phyloP scores from a whole-genome alignment of 306 rosid genomes.

The Cucumis cinereus region DNA sequence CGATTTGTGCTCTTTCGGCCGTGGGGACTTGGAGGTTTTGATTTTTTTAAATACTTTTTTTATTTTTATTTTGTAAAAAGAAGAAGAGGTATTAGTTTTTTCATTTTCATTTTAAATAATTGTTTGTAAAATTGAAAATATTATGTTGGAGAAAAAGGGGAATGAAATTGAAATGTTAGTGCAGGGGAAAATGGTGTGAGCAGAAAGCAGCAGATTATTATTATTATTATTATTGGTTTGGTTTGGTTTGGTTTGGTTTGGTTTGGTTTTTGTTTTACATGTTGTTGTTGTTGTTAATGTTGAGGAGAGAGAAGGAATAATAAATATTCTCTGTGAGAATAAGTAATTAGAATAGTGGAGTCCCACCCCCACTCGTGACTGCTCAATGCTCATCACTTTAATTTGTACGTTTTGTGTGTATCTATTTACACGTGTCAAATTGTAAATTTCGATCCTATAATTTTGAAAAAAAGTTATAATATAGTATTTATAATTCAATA shows the following conservation, averaged over 20 bases:
- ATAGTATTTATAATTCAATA: too few species aligned
- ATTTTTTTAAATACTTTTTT: too few species aligned
- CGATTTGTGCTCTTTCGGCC: too few species aligned
- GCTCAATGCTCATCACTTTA: not conserved
- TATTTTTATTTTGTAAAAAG: too few species aligned
- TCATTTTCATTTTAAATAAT: too few species aligned
- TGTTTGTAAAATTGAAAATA: too few species aligned
- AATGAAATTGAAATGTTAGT: not conserved
- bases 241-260: not conserved
- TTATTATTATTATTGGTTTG: too few species aligned
- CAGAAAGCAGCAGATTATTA: not conserved
- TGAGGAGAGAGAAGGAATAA: not conserved
- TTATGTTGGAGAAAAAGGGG: too few species aligned
- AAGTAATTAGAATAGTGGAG: not conserved
- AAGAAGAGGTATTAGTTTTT: too few species aligned
- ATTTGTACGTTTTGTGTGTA: not conserved
- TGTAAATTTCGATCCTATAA: too few species aligned
- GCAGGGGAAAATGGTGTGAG: not conserved
- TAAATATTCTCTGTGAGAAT: not conserved
- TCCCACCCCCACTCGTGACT: not conserved
- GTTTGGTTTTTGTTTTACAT: not conserved
- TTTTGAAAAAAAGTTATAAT: too few species aligned
- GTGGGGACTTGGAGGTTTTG: not conserved
- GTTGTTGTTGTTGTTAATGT: not conserved
- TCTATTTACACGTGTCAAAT: too few species aligned